Evolutionary conservation across 768 basidiomycete genomes (phyloP).

Genomic region (Suillus decipiens): DNA sequence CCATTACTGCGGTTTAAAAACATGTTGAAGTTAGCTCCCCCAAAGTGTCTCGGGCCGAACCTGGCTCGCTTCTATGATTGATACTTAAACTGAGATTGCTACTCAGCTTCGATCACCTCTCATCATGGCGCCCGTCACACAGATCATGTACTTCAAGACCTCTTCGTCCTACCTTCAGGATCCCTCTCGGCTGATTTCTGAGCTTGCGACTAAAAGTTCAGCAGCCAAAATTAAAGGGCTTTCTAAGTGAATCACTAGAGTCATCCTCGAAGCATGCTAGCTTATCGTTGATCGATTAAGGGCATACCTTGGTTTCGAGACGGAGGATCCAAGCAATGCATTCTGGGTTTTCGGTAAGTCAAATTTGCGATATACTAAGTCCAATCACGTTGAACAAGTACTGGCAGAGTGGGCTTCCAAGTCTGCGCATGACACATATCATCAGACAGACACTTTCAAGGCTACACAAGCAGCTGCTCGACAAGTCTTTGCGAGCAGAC

Average conservation of each 20-base stretch:
- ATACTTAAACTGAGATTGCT: neutral
- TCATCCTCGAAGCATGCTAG: neutral
- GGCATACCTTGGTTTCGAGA: constrained; percentile 25
- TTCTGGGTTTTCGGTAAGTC: constrained; percentile 27
- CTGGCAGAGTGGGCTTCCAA: constrained; percentile 30
- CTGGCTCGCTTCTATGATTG: neutral
- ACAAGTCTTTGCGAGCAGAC: constrained; percentile 22
- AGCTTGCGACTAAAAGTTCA: constrained; percentile 13
- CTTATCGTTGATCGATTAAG: constrained; percentile 18
- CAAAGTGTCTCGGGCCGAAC: constrained; percentile 16
- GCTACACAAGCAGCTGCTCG: constrained; percentile 7
- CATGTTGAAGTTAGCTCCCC: neutral
- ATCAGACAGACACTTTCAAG: constrained; percentile 14
- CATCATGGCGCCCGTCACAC: constrained; percentile 27
- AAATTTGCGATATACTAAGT: constrained; percentile 14
- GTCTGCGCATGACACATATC: constrained; percentile 17
- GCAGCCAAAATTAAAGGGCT: constrained; percentile 20
- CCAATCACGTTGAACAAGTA: neutral
- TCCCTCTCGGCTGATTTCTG: constrained; percentile 20
- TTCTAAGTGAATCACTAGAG: constrained; percentile 16
- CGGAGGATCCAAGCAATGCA: constrained; percentile 26
- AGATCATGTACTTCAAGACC: constrained; percentile 28
- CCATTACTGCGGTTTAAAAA: neutral
- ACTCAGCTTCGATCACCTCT: neutral
- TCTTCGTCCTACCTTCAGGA: constrained; percentile 21